Evolutionary conservation across 2,329 filamentous ascomycete species (phyloP).

Genomic region (Aspergillus tanneri): DNA sequence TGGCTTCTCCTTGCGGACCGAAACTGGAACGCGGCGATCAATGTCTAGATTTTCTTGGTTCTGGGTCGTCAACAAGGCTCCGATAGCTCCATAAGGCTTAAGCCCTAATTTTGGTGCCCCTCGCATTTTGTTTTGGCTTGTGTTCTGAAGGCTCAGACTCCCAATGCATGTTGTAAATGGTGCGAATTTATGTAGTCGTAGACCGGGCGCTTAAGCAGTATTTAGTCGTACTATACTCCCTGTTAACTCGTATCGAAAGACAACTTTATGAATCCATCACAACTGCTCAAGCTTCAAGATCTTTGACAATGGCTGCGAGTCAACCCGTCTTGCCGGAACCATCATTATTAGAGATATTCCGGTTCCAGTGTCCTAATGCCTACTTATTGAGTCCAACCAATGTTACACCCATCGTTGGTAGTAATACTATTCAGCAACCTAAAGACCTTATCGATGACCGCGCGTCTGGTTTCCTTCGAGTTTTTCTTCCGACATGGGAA

Average conservation of each 20-base stretch:
- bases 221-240: not conserved
- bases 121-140: too few relatives aligned
- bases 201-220: not conserved
- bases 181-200: not conserved
- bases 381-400: not conserved
- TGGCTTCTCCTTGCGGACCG: conserved; percentile 1
- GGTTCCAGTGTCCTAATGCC: conserved; percentile 1
- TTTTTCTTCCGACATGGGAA: not conserved
- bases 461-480: not conserved
- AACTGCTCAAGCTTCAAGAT: not conserved
- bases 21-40: conserved; percentile 1
- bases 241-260: not conserved
- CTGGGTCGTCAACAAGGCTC: too few relatives aligned
- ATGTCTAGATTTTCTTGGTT: too few relatives aligned
- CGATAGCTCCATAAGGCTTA: too few relatives aligned
- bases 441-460: conserved; percentile 1
- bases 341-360: conserved; percentile 3
- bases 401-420: not conserved
- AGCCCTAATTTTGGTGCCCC: too few relatives aligned
- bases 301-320: not conserved
- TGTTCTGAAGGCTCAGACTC: too few relatives aligned
- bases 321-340: not conserved
- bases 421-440: not conserved
- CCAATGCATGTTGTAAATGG: not conserved
- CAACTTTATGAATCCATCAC: not conserved